Evolutionary conservation across 2,329 filamentous ascomycete species (phyloP).

Genomic region (Beauveria scarabaeidicola): DNA sequence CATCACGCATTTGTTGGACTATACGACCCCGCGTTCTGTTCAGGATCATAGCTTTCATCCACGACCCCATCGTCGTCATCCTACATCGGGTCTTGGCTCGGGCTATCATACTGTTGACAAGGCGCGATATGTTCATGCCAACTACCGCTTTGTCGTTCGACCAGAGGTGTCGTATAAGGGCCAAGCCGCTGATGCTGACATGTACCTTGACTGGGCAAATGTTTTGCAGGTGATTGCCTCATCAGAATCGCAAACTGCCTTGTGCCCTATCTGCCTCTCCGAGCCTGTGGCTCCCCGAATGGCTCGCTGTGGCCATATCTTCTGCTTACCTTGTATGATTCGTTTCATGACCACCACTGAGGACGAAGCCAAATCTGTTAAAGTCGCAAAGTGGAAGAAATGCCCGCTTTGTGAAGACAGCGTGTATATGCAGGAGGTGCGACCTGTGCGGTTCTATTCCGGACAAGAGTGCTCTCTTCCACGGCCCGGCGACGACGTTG

Average conservation of each 20-base stretch:
- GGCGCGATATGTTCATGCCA: constrained; percentile 83
- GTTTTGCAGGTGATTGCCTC: constrained; percentile 90
- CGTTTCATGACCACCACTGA: constrained; percentile 88
- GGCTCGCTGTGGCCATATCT: constrained; percentile 96
- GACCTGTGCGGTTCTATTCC: constrained; percentile 82
- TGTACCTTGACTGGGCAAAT: constrained; percentile 82
- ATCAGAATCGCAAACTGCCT: constrained; percentile 75
- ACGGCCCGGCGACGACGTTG: constrained; percentile 77
- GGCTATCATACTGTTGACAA: constrained; percentile 89
- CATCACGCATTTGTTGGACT: constrained; percentile 94
- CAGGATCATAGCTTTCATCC: constrained; percentile 45
- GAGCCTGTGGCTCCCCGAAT: constrained; percentile 90
- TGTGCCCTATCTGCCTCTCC: constrained; percentile 90
- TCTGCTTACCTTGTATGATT: constrained; percentile 86
- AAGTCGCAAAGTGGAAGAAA: constrained; percentile 77
- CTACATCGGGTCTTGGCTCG: constrained; percentile 77
- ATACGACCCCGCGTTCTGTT: constrained; percentile 68
- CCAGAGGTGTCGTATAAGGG: constrained; percentile 70
- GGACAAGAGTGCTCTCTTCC: constrained; percentile 79
- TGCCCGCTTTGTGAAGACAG: constrained; percentile 93
- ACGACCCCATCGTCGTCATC: constrained; percentile 58
- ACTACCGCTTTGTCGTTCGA: constrained; percentile 93
- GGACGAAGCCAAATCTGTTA: constrained; percentile 58
- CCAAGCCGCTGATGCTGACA: constrained; percentile 78
- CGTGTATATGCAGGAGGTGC: constrained; percentile 83